Evolutionary conservation across 805 yeast genomes (phyloP).

Genomic region (Hanseniaspora meyeri): DNA sequence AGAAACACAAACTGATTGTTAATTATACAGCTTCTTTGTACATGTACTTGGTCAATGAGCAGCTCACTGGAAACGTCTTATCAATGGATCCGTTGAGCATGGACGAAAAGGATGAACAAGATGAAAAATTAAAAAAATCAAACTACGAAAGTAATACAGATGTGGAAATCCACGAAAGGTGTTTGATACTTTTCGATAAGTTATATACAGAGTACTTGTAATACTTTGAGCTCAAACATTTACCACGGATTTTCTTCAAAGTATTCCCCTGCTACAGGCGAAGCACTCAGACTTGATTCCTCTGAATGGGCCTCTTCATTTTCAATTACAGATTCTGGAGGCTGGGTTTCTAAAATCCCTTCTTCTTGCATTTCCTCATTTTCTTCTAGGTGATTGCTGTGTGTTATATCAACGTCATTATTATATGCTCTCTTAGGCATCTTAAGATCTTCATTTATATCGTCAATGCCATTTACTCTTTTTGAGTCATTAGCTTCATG

Average conservation of each 20-base stretch:
- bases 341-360: neutral
- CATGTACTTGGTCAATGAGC: conserved; percentile 10
- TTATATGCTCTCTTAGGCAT: conserved; percentile 10
- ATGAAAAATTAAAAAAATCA: neutral
- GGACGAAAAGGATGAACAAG: neutral
- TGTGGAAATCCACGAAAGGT: conserved; percentile 11
- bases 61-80: conserved; percentile 1
- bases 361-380: conserved; percentile 15
- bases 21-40: conserved; percentile 7
- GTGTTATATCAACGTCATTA: conserved; percentile 7
- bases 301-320: no score
- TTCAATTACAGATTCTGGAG: no score
- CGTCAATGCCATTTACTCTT: conserved; percentile 4
- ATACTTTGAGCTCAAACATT: no score
- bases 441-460: conserved; percentile 15
- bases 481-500: conserved; percentile 20
- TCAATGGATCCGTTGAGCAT: neutral
- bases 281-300: no score
- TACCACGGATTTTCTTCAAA: conserved; percentile 59
- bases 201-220: neutral
- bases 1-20: neutral
- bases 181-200: conserved; percentile 1
- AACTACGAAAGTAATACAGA: neutral
- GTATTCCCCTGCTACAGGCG: conserved; percentile 41
- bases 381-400: conserved; percentile 25